Base-by-base conservation (phyloP, 192 early-diverging fungal genomes). In the Backusella mclennaniae region DNA sequence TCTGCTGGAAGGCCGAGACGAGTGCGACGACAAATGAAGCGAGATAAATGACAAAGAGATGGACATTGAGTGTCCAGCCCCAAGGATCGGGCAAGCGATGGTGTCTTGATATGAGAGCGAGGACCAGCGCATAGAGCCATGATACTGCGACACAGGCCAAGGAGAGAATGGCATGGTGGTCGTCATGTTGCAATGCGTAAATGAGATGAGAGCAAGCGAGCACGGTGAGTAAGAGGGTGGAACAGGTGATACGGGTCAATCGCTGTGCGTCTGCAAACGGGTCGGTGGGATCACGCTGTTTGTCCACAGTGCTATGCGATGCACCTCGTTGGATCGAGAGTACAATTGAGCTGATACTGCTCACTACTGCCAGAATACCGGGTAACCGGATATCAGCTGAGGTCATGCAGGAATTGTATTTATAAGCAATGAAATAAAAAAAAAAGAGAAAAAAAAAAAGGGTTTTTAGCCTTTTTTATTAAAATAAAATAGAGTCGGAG, bases 1-100 rank as follows among this genome's bases (percentile, higher is more conserved):
- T 19, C 8, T 56, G 12, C 15, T 36, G 19, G 68, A 35, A 35
- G 19, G 35, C 35, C 39, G 11, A 9, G 36, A 12, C 19, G 26
- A 8, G 33, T 31, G 46, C 70, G 0, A 35, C 36, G 21, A 56
- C 14, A 6, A 38, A 4, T 15, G 67, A 8, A 31, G 21, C 46
- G 26, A 66, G 21, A 38, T 68, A 81, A 14, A 77, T 12, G 2
- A 49, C 19, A 69, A 33, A 73, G 1, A 85, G 71, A 70, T 84
- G 80, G 1, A 69, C 26, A 39, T 85, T 85, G 17, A 85, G 31
- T 33, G 76, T 69, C 77, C 80, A 81, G 8, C 75, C 77, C 75
- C 71, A 77, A 8, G 9, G 3, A 29, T 75, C 75, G 4, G 82
- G 82, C 4, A 83, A 8, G 0, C 52, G 46, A 31, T 83, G 67